phyloP scores from a whole-genome alignment of 2,329 filamentous ascomycete species.

The Teratosphaeria epicoccoides region DNA sequence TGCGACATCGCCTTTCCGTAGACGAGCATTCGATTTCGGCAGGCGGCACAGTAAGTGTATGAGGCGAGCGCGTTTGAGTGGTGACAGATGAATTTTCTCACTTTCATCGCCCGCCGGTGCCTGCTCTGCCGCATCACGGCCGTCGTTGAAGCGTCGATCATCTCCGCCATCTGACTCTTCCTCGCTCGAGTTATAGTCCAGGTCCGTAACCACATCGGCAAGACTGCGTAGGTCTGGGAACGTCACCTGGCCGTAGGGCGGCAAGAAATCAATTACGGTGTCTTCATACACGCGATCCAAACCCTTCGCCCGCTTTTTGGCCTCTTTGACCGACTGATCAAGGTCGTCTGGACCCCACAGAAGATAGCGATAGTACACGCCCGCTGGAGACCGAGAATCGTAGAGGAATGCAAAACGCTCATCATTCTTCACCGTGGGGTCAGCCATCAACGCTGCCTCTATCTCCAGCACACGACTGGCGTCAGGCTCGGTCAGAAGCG shows the following conservation, averaged over 20 bases:
- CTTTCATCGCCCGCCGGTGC: slow-evolving; percentile 23
- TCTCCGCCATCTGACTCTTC: slow-evolving; percentile 57
- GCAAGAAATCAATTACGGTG: slow-evolving; percentile 64
- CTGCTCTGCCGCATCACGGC: slow-evolving; percentile 24
- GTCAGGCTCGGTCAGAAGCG: slow-evolving; percentile 53
- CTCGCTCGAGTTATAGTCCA: slow-evolving; percentile 77
- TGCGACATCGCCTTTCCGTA: slow-evolving; percentile 77
- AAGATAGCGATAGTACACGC: slow-evolving; percentile 86
- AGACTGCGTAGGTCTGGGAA: slow-evolving; percentile 53
- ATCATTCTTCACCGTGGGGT: slow-evolving; percentile 70
- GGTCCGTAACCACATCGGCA: slow-evolving; percentile 70
- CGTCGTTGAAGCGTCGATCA: slow-evolving; percentile 33
- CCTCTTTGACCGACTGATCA: slow-evolving; percentile 6
- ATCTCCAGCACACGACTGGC: slow-evolving; percentile 58
- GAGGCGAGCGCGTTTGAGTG: slow-evolving; percentile 72
- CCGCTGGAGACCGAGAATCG: slow-evolving; percentile 68
- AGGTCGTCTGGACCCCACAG: slow-evolving; percentile 49
- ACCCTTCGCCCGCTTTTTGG: slow-evolving; percentile 28
- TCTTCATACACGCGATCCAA: slow-evolving; percentile 52
- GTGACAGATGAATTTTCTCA: slow-evolving; percentile 58
- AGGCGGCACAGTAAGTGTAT: slow-evolving; percentile 73
- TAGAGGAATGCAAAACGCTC: slow-evolving; percentile 93
- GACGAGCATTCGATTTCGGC: slow-evolving; percentile 60
- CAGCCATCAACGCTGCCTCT: slow-evolving; percentile 82
- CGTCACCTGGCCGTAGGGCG: slow-evolving; percentile 59